These are phyloP conservation scores for Torulaspora microellipsoides DNA, from an alignment of 805 yeast genomes.

Conservation along the genomic window DNA sequence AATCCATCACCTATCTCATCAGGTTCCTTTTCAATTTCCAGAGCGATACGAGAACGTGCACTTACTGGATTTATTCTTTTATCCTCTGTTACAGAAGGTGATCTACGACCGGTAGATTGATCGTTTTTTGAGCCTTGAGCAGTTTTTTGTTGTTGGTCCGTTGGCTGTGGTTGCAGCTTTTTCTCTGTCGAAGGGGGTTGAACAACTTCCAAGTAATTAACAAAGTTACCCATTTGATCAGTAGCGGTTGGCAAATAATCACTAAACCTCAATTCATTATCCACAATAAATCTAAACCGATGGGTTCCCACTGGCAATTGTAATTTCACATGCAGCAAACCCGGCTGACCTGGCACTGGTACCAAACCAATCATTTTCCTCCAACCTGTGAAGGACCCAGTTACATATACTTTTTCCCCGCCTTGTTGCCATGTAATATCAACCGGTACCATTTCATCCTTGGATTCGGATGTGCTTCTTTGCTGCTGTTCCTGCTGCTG, in stretches of 20 bases:
- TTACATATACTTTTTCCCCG: slow-evolving; percentile 91
- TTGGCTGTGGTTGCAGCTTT: slow-evolving; percentile 28
- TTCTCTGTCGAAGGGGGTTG: slow-evolving; percentile 36
- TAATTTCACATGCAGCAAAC: slow-evolving; percentile 56
- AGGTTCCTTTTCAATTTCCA: slow-evolving; percentile 36
- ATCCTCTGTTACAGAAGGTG: slow-evolving; percentile 1
- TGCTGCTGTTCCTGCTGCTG: slow-evolving; percentile 8
- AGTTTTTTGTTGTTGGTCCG: slow-evolving; percentile 24
- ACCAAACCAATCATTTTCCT: slow-evolving; percentile 90
- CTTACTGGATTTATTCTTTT: slow-evolving; percentile 12
- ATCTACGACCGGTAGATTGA: slow-evolving; percentile 1
- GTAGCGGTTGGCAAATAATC: slow-evolving; percentile 94
- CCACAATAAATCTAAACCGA: slow-evolving; percentile 88
- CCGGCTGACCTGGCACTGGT: slow-evolving; percentile 34
- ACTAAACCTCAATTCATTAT: slow-evolving; percentile 84
- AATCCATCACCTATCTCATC: slow-evolving; percentile 81
- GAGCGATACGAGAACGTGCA: slow-evolving; percentile 50
- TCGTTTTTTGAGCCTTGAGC: slow-evolving; percentile 2
- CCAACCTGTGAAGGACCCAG: slow-evolving; percentile 98
- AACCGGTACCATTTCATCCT: slow-evolving; percentile 40
- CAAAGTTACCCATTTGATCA: slow-evolving; percentile 93
- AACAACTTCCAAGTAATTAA: slow-evolving; percentile 77
- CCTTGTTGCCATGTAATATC: slow-evolving; percentile 93
- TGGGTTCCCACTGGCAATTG: slow-evolving; percentile 89
- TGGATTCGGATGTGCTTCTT: slow-evolving; percentile 4